Conservation (phyloP, 2,329 filamentous ascomycete species). For the Phaeoacremonium minimum region DNA sequence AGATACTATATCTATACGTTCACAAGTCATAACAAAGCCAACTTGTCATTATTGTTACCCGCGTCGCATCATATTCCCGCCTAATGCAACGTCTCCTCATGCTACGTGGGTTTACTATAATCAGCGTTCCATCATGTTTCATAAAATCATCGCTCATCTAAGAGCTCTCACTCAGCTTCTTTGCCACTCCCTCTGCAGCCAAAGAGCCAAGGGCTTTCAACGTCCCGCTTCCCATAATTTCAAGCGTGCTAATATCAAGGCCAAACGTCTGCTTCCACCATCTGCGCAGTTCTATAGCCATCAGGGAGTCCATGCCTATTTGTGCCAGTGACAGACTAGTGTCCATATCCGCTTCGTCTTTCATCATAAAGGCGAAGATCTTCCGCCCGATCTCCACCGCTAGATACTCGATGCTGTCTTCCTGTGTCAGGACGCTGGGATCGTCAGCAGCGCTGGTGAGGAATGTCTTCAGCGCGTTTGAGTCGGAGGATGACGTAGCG, state of each 20-base stretch:
- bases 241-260: conserved; percentile 4
- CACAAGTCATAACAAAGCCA: too few species aligned
- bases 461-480: conserved; percentile 15
- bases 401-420: not conserved
- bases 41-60: too few species aligned
- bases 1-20: too few species aligned
- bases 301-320: conserved; percentile 8
- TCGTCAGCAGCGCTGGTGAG: not conserved
- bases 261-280: conserved; percentile 8
- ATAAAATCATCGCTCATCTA: too few species aligned
- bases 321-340: conserved; percentile 1
- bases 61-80: too few species aligned
- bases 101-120: too few species aligned
- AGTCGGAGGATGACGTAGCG: conserved; percentile 7
- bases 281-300: conserved; percentile 9
- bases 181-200: not conserved
- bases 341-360: not conserved
- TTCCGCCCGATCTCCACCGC: not conserved
- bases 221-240: conserved; percentile 6
- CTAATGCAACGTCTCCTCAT: too few species aligned
- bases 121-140: too few species aligned
- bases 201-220: not conserved
- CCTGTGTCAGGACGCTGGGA: not conserved
- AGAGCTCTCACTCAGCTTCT: not conserved
- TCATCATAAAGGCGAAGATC: not conserved